Conservation (phyloP, 805 yeast species). For the Yarrowia sp. region DNA sequence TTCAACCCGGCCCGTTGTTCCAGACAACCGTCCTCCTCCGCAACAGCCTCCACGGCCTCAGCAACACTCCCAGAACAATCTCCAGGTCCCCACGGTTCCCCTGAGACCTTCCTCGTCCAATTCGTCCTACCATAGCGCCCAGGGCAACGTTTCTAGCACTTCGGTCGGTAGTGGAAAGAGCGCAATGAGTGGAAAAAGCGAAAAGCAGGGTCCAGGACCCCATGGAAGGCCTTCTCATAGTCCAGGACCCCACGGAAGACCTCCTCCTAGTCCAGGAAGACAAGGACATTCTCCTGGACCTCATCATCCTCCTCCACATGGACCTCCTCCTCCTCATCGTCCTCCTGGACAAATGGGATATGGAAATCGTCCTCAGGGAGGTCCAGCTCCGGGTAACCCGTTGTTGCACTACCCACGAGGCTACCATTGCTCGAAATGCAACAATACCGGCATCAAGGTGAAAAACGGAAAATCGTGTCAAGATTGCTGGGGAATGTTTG, state of each 20-base stretch:
- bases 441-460: conserved; percentile 63
- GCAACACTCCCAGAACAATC: neutral
- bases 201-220: neutral
- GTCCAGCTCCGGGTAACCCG: conserved; percentile 39
- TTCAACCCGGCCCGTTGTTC: neutral
- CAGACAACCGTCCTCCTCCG: neutral
- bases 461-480: conserved; percentile 66
- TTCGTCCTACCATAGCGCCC: neutral
- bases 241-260: neutral
- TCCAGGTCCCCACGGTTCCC: neutral
- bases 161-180: neutral
- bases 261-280: neutral
- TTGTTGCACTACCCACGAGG: conserved; percentile 69
- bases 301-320: neutral
- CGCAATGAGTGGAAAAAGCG: neutral
- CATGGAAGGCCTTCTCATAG: neutral
- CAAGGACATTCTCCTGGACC: neutral
- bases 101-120: neutral
- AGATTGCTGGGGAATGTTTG: conserved; percentile 66
- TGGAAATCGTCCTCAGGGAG: conserved; percentile 30
- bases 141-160: neutral
- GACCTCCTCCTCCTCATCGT: conserved; percentile 9
- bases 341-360: conserved; percentile 25
- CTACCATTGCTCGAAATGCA: conserved; percentile 64
- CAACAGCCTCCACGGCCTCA: neutral